Conservation (phyloP, 2,329 filamentous ascomycete genomes). For the Chaetomiaceae sp. region DNA sequence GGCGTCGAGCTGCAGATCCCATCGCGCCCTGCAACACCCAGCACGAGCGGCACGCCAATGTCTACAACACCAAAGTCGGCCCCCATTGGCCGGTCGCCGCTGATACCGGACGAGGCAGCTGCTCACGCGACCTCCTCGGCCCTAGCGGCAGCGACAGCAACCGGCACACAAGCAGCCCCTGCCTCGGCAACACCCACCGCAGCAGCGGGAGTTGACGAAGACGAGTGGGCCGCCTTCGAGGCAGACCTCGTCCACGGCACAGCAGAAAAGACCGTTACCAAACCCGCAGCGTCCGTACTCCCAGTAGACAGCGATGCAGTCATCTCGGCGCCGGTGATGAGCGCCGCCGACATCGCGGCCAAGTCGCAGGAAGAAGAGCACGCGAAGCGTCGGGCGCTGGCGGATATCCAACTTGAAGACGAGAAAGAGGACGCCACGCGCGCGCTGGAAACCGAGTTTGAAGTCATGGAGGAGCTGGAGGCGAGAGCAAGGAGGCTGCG, state of each 20-base stretch:
- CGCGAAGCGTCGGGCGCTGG: conserved; percentile 48
- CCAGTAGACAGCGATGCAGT: conserved; percentile 47
- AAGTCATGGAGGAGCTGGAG: conserved; percentile 77
- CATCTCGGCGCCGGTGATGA: conserved; percentile 65
- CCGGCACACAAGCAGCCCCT: conserved; percentile 18
- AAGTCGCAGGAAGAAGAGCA: conserved; percentile 46
- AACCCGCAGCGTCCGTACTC: conserved; percentile 10
- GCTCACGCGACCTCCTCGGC: neutral
- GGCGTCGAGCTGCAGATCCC: conserved; percentile 60
- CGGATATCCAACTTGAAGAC: conserved; percentile 54
- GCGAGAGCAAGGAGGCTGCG: conserved; percentile 63
- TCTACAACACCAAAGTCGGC: conserved; percentile 39
- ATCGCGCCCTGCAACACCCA: conserved; percentile 55
- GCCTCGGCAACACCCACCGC: conserved; percentile 17
- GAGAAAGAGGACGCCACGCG: conserved; percentile 72
- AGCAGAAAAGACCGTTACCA: conserved; percentile 12
- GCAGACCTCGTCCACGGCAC: conserved; percentile 61
- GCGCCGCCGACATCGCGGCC: conserved; percentile 56
- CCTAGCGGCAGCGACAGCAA: neutral
- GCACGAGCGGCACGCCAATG: conserved; percentile 31
- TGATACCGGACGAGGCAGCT: conserved; percentile 31
- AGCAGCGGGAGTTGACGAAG: conserved; percentile 55
- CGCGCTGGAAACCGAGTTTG: conserved; percentile 71
- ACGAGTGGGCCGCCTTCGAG: conserved; percentile 84
- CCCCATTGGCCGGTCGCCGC: conserved; percentile 35